Evolutionary conservation across 2,329 filamentous ascomycete genomes (phyloP), one percentile per base, ranked within the genome.

Genomic region (Cercospora zeina): DNA sequence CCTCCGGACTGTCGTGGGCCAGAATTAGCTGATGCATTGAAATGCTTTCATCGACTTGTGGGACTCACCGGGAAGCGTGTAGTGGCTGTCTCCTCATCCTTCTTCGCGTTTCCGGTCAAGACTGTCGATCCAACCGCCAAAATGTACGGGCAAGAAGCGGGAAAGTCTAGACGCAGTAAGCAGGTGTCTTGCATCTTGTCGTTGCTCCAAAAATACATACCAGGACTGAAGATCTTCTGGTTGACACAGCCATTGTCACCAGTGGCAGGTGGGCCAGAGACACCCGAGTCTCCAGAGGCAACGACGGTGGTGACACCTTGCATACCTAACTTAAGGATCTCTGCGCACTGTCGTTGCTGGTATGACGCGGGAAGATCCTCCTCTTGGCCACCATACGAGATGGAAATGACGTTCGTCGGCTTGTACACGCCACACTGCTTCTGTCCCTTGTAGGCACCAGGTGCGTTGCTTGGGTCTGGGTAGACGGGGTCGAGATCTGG

Each of bases 331-430:
- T 83, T 82, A 58, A 80, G 75, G 69, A 74, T 80, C 42, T 79
- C 76, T 49, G 75, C 75, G 65, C 77, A 79, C 64, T 79, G 77
- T 3, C 77, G 73, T 65, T 81, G 75, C 66, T 84, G 81, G 73
- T 87, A 87, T 64, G 74, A 76, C 4, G 78, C 72, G 0, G 84
- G 83, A 19, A 86, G 76, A 21, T 81, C 81, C 4, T 75, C 73
- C 72, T 87, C 84, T 47, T 80, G 78, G 47, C 81, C 82, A 57
- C 83, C 83, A 70, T 87, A 87, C 2, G 82, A 85, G 69, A 87
- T 82, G 37, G 81, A 83, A 65, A 87, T 80, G 6, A 85, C 83
- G 64, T 85, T 83, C 9, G 83, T 82, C 2, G 83, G 81, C 67
- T 80, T 76, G 74, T 80, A 84, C 19, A 78, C 76, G 7, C 66